Percentiles rank a stretch among this genome's conserved stretches.
Evolutionary conservation across 768 basidiomycete species (phyloP).

Genomic region (Stropharia rugosoannulata): DNA sequence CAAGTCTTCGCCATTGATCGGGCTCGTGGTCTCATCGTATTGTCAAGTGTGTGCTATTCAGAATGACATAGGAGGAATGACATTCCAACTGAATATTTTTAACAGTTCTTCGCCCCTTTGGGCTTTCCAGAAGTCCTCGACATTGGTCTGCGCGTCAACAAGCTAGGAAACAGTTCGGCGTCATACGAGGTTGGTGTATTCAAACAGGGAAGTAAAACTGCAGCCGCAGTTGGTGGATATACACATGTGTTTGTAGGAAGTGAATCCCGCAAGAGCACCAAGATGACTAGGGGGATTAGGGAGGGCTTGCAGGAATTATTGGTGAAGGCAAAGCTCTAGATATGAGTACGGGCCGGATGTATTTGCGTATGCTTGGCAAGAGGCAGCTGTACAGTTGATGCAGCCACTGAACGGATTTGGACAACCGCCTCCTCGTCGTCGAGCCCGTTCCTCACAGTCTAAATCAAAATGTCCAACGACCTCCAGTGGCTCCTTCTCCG

Average conservation of each 20-base stretch:
- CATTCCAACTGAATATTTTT: background rate
- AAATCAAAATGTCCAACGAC: conserved; percentile 75
- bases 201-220: conserved; percentile 37
- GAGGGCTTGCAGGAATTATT: conserved; percentile 45
- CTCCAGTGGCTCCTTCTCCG: conserved; percentile 94
- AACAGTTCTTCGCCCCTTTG: conserved; percentile 67
- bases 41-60: conserved; percentile 49
- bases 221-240: conserved; percentile 57
- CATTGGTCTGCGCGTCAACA: conserved; percentile 66
- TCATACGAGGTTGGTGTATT: conserved; percentile 82
- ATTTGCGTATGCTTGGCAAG: conserved; percentile 29
- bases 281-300: conserved; percentile 41
- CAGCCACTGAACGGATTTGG: conserved; percentile 33
- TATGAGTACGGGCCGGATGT: conserved; percentile 4
- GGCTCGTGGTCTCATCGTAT: conserved; percentile 76
- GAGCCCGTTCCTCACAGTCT: conserved; percentile 20
- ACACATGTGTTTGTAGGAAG: conserved; percentile 85
- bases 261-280: conserved; percentile 51
- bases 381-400: conserved; percentile 36
- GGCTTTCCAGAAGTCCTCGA: conserved; percentile 73
- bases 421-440: conserved; percentile 12
- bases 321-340: conserved; percentile 5
- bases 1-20: conserved; percentile 52
- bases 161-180: conserved; percentile 73
- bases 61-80: background rate